A percentile compares a stretch with the other conserved stretches of the same genome.
These are phyloP conservation scores for Cardamine resedifolia DNA, from an alignment of 345 rosid genomes.

Conservation along the genomic window DNA sequence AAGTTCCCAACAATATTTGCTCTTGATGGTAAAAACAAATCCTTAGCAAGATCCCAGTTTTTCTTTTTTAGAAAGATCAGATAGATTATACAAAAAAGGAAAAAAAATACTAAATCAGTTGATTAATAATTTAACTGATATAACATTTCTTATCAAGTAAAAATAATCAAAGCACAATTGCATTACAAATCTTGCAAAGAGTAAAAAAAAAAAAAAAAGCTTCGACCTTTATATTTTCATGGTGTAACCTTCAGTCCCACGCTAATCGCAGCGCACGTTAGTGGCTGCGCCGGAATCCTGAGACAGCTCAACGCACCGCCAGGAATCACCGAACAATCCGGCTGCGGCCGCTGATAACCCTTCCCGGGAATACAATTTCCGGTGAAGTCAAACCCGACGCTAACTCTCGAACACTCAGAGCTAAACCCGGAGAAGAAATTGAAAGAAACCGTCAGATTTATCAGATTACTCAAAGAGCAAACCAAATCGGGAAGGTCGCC, in stretches of 20 bases:
- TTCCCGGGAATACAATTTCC: conserved; percentile 80
- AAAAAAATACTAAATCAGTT: conserved; percentile 15
- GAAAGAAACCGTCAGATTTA: conserved; percentile 75
- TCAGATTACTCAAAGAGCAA: conserved; percentile 60
- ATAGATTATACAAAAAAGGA: background rate
- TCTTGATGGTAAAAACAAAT: background rate
- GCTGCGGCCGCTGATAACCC: conserved; percentile 68
- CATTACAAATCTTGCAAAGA: background rate
- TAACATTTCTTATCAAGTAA: conserved; percentile 2
- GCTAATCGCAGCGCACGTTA: conserved; percentile 56
- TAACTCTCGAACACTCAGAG: conserved; percentile 59
- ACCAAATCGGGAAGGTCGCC: conserved; percentile 71
- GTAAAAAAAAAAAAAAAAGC: background rate
- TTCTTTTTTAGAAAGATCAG: background rate
- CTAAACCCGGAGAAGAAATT: conserved; percentile 96
- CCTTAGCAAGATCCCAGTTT: background rate
- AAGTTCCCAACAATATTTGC: conserved; percentile 8
- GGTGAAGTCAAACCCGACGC: conserved; percentile 71
- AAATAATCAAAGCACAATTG: background rate
- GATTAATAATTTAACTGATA: conserved; percentile 15
- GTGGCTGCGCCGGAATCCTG: conserved; percentile 70
- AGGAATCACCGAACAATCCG: conserved; percentile 68
- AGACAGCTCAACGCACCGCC: conserved; percentile 73
- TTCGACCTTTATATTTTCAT: conserved; percentile 16
- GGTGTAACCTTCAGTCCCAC: conserved; percentile 30